Evolutionary conservation across 2,329 filamentous ascomycete genomes (phyloP).

Genomic region (Aspergillus viridinutans): DNA sequence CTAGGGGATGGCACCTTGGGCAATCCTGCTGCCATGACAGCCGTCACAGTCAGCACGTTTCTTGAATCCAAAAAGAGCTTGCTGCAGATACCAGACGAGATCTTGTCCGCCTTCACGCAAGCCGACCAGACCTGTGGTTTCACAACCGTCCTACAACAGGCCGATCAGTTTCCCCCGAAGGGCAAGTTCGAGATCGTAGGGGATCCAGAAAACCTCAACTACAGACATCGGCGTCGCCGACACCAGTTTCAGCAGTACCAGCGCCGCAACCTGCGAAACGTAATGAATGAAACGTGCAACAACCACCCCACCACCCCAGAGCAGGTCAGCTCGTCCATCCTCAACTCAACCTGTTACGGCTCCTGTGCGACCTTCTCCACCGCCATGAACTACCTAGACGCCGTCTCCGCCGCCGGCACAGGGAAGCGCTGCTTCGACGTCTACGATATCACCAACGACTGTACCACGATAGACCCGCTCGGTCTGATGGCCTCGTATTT

Average conservation of each 20-base stretch:
- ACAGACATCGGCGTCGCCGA: conserved; percentile 6
- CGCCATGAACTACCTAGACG: conserved; percentile 27
- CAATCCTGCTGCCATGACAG: conserved; percentile 33
- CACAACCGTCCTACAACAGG: conserved; percentile 23
- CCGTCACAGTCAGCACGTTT: conserved; percentile 26
- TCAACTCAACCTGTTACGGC: conserved; percentile 33
- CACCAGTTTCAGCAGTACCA: conserved; percentile 1
- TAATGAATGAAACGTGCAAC: conserved; percentile 18
- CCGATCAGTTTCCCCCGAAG: conserved; percentile 26
- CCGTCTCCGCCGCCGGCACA: conserved; percentile 9
- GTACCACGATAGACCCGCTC: conserved; percentile 22
- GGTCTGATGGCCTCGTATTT: conserved; percentile 27
- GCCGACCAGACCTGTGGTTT: conserved; percentile 34
- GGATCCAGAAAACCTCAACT: conserved; percentile 29
- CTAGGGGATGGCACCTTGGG: conserved; percentile 36
- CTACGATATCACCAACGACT: conserved; percentile 33
- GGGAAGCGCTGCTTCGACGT: conserved; percentile 27
- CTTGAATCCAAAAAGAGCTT: conserved; percentile 20
- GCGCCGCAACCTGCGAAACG: conserved; percentile 11
- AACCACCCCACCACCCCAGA: conserved; percentile 21
- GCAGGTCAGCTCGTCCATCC: conserved; percentile 24
- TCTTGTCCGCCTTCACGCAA: conserved; percentile 24
- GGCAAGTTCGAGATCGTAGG: conserved; percentile 29
- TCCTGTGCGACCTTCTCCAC: conserved; percentile 35
- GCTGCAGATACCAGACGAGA: conserved; percentile 25